Base-by-base conservation (phyloP, 495 filamentous ascomycete species). In the Arthonia radiata region DNA sequence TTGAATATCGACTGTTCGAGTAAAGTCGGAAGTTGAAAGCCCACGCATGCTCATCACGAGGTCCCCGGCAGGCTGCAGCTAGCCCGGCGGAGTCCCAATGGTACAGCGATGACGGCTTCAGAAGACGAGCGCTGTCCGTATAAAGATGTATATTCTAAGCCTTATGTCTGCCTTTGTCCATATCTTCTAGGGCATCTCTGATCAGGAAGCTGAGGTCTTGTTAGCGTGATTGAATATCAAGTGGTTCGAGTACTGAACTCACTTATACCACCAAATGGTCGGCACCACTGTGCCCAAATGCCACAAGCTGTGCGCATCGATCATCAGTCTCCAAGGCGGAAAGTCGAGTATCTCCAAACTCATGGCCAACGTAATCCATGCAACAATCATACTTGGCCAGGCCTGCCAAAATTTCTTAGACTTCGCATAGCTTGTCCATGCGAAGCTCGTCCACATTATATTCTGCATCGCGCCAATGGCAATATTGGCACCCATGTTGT, bases 261-360 rank as follows among this genome's bases (percentile, higher is more conserved):
- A 94, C 86, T 74, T 75, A 44, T 97, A 97, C 75, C 78, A 94
- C 62, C 83, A 66, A 21, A 83, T 56, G 4, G 81, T 76, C 16
- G 86, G 86, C 27, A 62, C 60, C 25, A 97, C 81, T 2, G 86
- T 97, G 19, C 77, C 78, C 31, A 86, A 44, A 62, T 97, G 86
- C 86, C 86, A 97, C 31, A 97, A 48, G 37, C 76, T 81, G 58
- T 97, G 86, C 12, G 86, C 86, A 60, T 97, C 86, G 21, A 97
- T 42, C 39, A 70, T 64, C 9, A 74, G 76, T 53, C 66, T 59
- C 38, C 77, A 53, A 2, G 86, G 86, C 31, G 89, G 65, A 43
- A 97, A 97, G 48, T 97, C 86, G 31, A 94, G 52, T 39, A 97
- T 39, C 47, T 97, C 86, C 43, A 97, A 51, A 42, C 83, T 81